Evolutionary conservation across 768 basidiomycete genomes (phyloP).

Genomic region (Leccinum aurantiacum): DNA sequence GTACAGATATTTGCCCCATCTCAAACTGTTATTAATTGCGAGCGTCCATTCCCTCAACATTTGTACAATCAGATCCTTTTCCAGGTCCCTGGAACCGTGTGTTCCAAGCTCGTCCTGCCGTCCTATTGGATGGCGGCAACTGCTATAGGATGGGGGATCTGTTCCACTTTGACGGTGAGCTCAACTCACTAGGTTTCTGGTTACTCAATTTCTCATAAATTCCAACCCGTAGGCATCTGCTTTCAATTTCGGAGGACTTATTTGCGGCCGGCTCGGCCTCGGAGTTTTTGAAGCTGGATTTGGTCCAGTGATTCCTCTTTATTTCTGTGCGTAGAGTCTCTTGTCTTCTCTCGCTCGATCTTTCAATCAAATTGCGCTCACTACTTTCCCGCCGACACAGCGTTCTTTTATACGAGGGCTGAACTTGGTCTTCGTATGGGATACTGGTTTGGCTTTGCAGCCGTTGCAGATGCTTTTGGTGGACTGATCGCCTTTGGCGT

Average conservation of each 20-base stretch:
- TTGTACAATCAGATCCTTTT: slow-evolving; percentile 52
- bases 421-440: slow-evolving; percentile 79
- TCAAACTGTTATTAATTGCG: slow-evolving; percentile 19
- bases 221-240: slow-evolving; percentile 47
- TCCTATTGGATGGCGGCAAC: slow-evolving; percentile 64
- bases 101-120: slow-evolving; percentile 68
- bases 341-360: slow-evolving; percentile 29
- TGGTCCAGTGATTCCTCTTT: slow-evolving; percentile 74
- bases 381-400: slow-evolving; percentile 36
- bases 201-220: slow-evolving; percentile 53
- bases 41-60: background rate
- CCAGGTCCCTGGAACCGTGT: slow-evolving; percentile 65
- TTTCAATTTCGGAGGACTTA: slow-evolving; percentile 58
- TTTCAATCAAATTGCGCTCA: slow-evolving; percentile 38
- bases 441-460: slow-evolving; percentile 83
- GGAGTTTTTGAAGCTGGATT: slow-evolving; percentile 80
- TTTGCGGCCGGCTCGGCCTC: slow-evolving; percentile 59
- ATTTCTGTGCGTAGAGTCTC: slow-evolving; percentile 58
- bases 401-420: slow-evolving; percentile 72
- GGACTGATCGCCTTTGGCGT: slow-evolving; percentile 80
- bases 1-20: background rate
- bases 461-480: slow-evolving; percentile 81
- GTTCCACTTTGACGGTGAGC: slow-evolving; percentile 67
- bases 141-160: slow-evolving; percentile 74
- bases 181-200: slow-evolving; percentile 63